Evolutionary conservation across 768 basidiomycete genomes (phyloP), one percentile per base, ranked within the genome.

Genomic region (Harrya chromipes): DNA sequence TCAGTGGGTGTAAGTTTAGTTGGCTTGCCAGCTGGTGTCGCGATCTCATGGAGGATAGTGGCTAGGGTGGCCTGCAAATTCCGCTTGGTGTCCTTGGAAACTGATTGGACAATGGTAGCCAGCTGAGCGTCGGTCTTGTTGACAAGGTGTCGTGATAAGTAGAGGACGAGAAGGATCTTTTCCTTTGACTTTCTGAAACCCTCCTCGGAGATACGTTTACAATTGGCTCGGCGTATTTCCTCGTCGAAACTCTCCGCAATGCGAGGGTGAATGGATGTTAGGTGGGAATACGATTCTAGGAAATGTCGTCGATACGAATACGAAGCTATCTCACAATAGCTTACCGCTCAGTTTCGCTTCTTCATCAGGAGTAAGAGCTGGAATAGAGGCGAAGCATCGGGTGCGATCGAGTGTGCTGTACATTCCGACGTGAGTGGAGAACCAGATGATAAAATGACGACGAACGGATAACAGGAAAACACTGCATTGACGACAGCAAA

Each of bases 401-500:
- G 26, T 53, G 36, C 53, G 60, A 27, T 63, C 57, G 6, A 65
- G 53, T 0, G 55, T 48, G 14, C 64, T 65, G 37, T 6, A 39
- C 1, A 6, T 33, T 11, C 37, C 4, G 33, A 26, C 11, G 16
- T 57, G 13, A 53, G 40, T 4, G 13, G 8, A 11, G 24, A 0
- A 24, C 10, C 26, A 9, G 19, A 46, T 20, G 39, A 14, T 36
- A 6, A 11, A 42, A 50, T 3, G 6, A 43, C 40, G 52, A 60
- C 47, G 27, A 49, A 56, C 51, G 62, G 53, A 46, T 70, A 56
- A 19, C 49, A 34, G 23, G 56, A 57, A 35, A 72, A 51, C 11
- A 71, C 55, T 24, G 62, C 66, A 31, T 63, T 59, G 20, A 55
- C 54, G 38, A 65, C 23, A 4, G 64, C 57, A 12, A 58, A 57